Base-by-base conservation (phyloP, 768 basidiomycete species). In the Trametes cubensis region DNA sequence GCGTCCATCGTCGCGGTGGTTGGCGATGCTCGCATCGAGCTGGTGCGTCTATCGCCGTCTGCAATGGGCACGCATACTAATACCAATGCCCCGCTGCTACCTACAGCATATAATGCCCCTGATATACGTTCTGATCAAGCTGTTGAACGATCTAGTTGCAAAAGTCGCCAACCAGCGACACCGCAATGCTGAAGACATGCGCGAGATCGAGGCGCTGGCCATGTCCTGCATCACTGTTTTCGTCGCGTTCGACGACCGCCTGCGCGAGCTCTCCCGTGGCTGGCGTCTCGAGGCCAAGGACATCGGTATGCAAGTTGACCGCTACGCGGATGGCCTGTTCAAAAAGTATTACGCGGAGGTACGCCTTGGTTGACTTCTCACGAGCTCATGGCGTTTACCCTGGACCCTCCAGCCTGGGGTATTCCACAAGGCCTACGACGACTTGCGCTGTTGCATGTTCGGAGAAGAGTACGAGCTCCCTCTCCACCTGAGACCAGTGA, bases 241-340 rank as follows among this genome's bases (percentile, higher is more conserved):
- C 53, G 44, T 55, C 17, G 57, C 62, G 0, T 59, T 58, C 62
- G 50, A 58, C 6, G 28, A 34, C n/a, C 62, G 62, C 21, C 25
- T 63, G 40, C 28, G 28, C 4, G 52, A 58, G 4, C 52, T 63
- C 0, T 8, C 42, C 4, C 44, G 57, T 1, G 57, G 57, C 5
- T 63, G 62, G 62, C 62, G 62, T 5, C 54, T 39, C 13, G 51
- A 63, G 45, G 57, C 41, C n/a, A 58, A 53, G 34, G 52, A 63
- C 47, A 39, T 59, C 28, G 40, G 28, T 28, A 41, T 55, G 45
- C 62, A 63, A 23, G 34, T 63, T 40, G 53, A 52, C 17, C 62
- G 62, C 6, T 63, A 58, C 30, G 57, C 57, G 1, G 62, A 63
- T 40, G 62, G 62, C 18, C 30, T 63, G 4, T 63, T 63, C 57